These are phyloP conservation scores for Phaeolepiota aurea DNA, from an alignment of 768 basidiomycete genomes.

Conservation along the genomic window DNA sequence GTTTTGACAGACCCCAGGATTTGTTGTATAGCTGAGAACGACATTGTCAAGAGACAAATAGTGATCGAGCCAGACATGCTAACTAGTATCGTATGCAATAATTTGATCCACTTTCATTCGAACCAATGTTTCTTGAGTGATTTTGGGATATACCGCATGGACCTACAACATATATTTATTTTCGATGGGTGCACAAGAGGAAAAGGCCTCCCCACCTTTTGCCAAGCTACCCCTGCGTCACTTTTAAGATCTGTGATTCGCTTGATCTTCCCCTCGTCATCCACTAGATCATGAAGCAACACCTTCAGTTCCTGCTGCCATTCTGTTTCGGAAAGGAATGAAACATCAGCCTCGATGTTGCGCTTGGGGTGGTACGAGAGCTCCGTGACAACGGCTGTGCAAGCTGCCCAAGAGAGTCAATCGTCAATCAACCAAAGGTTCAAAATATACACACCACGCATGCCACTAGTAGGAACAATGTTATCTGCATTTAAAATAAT, in stretches of 20 bases:
- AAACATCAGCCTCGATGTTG: constrained; percentile 52
- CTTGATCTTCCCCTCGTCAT: constrained; percentile 48
- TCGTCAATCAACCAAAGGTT: background rate
- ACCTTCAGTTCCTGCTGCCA: constrained; percentile 50
- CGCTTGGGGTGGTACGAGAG: constrained; percentile 45
- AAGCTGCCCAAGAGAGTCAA: constrained; percentile 28
- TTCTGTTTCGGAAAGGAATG: constrained; percentile 46
- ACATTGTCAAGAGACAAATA: constrained; percentile 3
- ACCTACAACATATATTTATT: constrained; percentile 25
- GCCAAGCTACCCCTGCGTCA: constrained; percentile 56
- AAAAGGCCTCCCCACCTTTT: constrained; percentile 29
- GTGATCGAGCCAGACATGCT: constrained; percentile 10
- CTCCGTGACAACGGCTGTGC: constrained; percentile 60
- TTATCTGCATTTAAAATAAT: constrained; percentile 33
- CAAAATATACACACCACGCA: constrained; percentile 35
- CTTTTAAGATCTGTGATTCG: constrained; percentile 45
- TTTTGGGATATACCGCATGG: constrained; percentile 51
- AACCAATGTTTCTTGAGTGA: constrained; percentile 38
- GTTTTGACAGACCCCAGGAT: constrained; percentile 47
- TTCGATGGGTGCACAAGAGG: background rate
- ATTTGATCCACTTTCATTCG: constrained; percentile 44
- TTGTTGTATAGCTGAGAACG: constrained; percentile 27
- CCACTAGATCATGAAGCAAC: constrained; percentile 49
- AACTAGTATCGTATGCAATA: constrained; percentile 37
- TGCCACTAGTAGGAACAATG: constrained; percentile 59